Percentiles rank a stretch among this genome's conserved stretches.
phyloP scores from a whole-genome alignment of 2,329 filamentous ascomycete genomes.

The Aotearoamyces nothofagi region DNA sequence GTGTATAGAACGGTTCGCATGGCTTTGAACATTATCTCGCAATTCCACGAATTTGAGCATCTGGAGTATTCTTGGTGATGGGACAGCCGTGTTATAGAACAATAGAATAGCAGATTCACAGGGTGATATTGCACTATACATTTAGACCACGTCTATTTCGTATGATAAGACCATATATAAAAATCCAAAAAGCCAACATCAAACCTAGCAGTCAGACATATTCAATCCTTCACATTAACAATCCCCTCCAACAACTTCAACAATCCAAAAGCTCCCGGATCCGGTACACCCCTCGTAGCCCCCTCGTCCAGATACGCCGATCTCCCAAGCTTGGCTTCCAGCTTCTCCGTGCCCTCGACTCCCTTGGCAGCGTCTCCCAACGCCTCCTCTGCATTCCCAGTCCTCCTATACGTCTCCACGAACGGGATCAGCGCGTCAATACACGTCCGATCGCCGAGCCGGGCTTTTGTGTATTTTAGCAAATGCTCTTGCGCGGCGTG shows the following conservation, averaged over 20 bases:
- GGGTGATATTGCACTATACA: no score
- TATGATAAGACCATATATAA: no score
- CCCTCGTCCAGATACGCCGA: constrained; percentile 35
- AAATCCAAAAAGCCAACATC: no score
- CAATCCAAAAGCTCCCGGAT: constrained; percentile 38
- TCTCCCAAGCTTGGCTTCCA: constrained; percentile 36
- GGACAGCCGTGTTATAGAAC: no score
- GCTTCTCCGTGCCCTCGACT: constrained; percentile 32
- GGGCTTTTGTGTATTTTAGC: constrained; percentile 15
- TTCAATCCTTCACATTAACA: no score
- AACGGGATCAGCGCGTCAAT: constrained; percentile 20
- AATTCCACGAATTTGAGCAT: no score
- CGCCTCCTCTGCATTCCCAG: constrained; percentile 27
- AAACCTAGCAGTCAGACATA: no score
- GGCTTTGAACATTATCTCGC: no score
- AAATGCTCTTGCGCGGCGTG: constrained; percentile 10
- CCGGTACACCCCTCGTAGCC: constrained; percentile 32
- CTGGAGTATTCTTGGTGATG: no score
- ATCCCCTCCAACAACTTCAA: constrained; percentile 17
- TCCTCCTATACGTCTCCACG: constrained; percentile 19
- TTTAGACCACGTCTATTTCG: no score
- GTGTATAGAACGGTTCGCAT: no score
- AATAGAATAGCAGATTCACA: no score
- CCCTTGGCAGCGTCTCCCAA: constrained; percentile 30
- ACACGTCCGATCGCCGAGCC: constrained; percentile 17